phyloP scores from a whole-genome alignment of 768 basidiomycete genomes.

The Hericium rajendrae region DNA sequence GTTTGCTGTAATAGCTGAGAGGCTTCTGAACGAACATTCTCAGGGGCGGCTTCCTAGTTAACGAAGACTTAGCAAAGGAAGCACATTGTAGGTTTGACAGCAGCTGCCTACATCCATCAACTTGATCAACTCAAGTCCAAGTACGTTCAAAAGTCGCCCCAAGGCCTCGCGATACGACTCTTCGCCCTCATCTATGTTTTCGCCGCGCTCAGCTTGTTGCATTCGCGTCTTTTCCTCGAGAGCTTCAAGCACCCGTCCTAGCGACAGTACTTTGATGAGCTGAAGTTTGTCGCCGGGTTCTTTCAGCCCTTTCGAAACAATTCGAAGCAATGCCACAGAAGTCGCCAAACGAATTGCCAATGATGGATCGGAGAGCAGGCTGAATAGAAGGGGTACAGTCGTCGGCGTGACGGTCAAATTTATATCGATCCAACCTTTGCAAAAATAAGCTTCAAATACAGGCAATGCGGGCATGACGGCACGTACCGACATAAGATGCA shows the following conservation, averaged over 20 bases:
- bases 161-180: slow-evolving; percentile 85
- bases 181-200: slow-evolving; percentile 74
- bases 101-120: slow-evolving; percentile 59
- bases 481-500: slow-evolving; percentile 89
- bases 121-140: slow-evolving; percentile 77
- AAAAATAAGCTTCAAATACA: slow-evolving; percentile 3
- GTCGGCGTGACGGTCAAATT: slow-evolving; percentile 88
- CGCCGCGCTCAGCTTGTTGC: slow-evolving; percentile 57
- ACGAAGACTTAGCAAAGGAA: background rate
- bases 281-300: slow-evolving; percentile 85
- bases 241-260: slow-evolving; percentile 73
- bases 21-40: slow-evolving; percentile 56
- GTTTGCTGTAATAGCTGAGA: slow-evolving; percentile 51
- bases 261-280: slow-evolving; percentile 79
- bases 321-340: slow-evolving; percentile 67
- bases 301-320: slow-evolving; percentile 90
- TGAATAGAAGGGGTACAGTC: slow-evolving; percentile 79
- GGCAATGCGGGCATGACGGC: background rate
- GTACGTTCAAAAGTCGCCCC: slow-evolving; percentile 70
- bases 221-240: slow-evolving; percentile 68
- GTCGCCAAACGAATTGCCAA: slow-evolving; percentile 78
- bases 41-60: slow-evolving; percentile 41
- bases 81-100: slow-evolving; percentile 3
- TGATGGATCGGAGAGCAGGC: slow-evolving; percentile 67
- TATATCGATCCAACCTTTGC: slow-evolving; percentile 93